Evolutionary conservation across 106 monocot species (phyloP), one percentile per base, ranked within the genome.

Genomic region (Allium sativum): DNA sequence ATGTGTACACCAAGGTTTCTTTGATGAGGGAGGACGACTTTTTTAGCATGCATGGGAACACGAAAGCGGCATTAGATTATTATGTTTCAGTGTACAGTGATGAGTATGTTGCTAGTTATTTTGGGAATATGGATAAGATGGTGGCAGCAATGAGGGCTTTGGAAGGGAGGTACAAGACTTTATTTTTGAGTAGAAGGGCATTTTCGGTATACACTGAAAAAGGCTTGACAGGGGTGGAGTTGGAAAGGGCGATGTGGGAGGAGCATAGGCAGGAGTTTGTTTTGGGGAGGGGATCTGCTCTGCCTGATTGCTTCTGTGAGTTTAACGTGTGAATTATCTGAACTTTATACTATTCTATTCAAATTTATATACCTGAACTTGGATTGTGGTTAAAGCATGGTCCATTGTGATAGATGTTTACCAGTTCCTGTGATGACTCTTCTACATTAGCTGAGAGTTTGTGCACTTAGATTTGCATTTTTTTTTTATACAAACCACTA

Each of bases 121-220:
- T 96, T 66, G 95, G 95, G 17, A 96, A 96, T 47, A 90, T 96
- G 95, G 90, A 96, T 58, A 96, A 96, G 75, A 96, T 96, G 84
- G 95, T 96, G 4, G 64, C 82, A 8, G 80, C 82, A 10, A 87
- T 87, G 90, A 90, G 95, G 75, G 71, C 79, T 46, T 19, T 77
- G 67, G 72, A 74, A 16, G 84, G 79, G 43, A 58, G 71, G 61
- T 44, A 74, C 43, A 90, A 69, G 69, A 96, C 95, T 45, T 70
- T 96, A 50, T 70, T 87, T 54, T 82, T 95, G 72, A 95, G 70
- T 62, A 78, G 95, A 54, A 78, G 79, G 70, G 84, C 74, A 48
- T 90, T 82, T 58, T 76, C 95, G 20, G 66, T 55, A 11, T 65
- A 16, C 56, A 84, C 66, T 10, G 67, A 72, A 1, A 54, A 61